phyloP scores from a whole-genome alignment of 352 stramenopile genomes.

The Pythium volutum region DNA sequence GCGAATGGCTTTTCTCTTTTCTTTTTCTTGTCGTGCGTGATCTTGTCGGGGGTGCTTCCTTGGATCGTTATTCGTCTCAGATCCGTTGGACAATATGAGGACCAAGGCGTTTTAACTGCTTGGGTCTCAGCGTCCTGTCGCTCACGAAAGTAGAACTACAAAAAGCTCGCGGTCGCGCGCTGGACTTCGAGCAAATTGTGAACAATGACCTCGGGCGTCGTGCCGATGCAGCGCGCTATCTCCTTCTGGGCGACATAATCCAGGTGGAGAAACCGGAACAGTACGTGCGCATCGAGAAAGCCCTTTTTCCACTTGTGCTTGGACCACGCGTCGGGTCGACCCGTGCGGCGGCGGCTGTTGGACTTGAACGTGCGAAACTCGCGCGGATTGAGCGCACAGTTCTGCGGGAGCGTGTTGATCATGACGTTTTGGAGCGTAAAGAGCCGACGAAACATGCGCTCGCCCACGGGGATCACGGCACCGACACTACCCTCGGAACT shows the following conservation, averaged over 20 bases:
- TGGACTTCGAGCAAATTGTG: constrained; percentile 88
- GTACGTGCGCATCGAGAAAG: constrained; percentile 76
- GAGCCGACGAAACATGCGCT: constrained; percentile 81
- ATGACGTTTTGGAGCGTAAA: constrained; percentile 90
- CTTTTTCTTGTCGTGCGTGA: too few relatives aligned
- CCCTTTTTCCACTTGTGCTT: constrained; percentile 90
- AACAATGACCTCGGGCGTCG: constrained; percentile 82
- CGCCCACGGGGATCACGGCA: constrained; percentile 70
- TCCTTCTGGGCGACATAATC: constrained; percentile 89
- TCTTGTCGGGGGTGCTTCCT: neutral
- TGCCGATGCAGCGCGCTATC: constrained; percentile 85
- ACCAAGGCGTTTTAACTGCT: too few relatives aligned
- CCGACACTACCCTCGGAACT: constrained; percentile 77
- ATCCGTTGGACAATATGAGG: neutral
- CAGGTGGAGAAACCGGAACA: constrained; percentile 78
- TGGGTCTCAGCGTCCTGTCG: neutral
- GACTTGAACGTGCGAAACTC: constrained; percentile 81
- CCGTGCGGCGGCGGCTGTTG: constrained; percentile 56
- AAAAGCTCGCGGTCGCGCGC: constrained; percentile 60
- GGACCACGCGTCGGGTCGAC: constrained; percentile 73
- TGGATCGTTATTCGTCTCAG: too few relatives aligned
- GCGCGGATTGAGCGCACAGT: constrained; percentile 81
- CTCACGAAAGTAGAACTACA: too few relatives aligned
- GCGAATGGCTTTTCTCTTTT: neutral
- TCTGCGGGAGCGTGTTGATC: constrained; percentile 86